Conservation (phyloP, 2,329 filamentous ascomycete species). For the Hymenoscyphus albidus region DNA sequence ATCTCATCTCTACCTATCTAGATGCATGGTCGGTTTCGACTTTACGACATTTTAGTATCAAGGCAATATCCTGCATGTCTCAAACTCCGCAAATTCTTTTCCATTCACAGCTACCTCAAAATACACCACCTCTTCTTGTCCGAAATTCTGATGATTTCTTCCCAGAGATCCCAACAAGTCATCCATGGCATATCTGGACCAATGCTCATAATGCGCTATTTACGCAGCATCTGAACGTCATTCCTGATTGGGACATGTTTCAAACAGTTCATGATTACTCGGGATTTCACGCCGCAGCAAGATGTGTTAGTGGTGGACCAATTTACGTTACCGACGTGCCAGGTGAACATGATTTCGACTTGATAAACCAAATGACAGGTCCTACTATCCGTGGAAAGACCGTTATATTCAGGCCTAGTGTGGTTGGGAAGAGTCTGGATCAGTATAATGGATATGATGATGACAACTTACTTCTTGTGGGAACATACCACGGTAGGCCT, state of each 20-base stretch:
- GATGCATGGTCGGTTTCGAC: slow-evolving; percentile 81
- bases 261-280: slow-evolving; percentile 65
- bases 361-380: slow-evolving; percentile 81
- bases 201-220: slow-evolving; percentile 88
- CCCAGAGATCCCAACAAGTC: slow-evolving; percentile 72
- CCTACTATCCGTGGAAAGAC: slow-evolving; percentile 67
- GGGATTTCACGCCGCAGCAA: slow-evolving; percentile 81
- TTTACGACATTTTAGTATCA: slow-evolving; percentile 72
- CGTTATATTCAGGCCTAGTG: slow-evolving; percentile 75
- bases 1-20: slow-evolving; percentile 71
- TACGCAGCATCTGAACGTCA: slow-evolving; percentile 76
- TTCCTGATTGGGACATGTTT: slow-evolving; percentile 80
- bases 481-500: slow-evolving; percentile 66
- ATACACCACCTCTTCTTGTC: slow-evolving; percentile 67
- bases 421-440: slow-evolving; percentile 67
- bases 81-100: slow-evolving; percentile 84
- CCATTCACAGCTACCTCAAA: slow-evolving; percentile 74
- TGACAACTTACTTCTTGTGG: slow-evolving; percentile 68
- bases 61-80: slow-evolving; percentile 91
- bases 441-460: slow-evolving; percentile 76
- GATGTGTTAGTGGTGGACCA: slow-evolving; percentile 85
- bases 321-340: slow-evolving; percentile 93
- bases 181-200: slow-evolving; percentile 92
- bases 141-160: slow-evolving; percentile 94
- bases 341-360: slow-evolving; percentile 68